Evolutionary conservation across 129 eudicot genomes (phyloP).

Genomic region (Escallonia herrerae): DNA sequence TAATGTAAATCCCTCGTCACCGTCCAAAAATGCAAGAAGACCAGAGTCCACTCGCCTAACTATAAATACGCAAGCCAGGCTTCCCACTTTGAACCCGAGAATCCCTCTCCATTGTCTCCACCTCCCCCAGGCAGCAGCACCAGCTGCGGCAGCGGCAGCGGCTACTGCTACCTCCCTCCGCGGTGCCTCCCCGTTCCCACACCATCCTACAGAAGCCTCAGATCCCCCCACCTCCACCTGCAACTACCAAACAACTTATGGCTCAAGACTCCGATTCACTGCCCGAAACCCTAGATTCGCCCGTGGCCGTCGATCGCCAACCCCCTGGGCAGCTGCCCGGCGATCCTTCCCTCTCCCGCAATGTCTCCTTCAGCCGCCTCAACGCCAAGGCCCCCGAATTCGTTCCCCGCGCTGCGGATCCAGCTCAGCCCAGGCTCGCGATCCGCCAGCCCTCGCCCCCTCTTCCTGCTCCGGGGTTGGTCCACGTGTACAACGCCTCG

Average conservation of each 20-base stretch:
- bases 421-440: constrained; percentile 12
- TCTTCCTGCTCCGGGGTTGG: constrained; percentile 33
- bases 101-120: constrained; percentile 26
- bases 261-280: constrained; percentile 10
- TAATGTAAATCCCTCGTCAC: too few relatives aligned
- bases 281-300: constrained; percentile 5
- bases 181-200: neutral
- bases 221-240: constrained; percentile 14
- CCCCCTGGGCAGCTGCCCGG: neutral
- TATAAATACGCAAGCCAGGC: constrained; percentile 5
- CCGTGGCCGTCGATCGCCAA: neutral
- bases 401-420: constrained; percentile 41
- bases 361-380: constrained; percentile 45
- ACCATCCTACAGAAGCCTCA: neutral
- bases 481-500: constrained; percentile 32
- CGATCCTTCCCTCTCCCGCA: constrained; percentile 28
- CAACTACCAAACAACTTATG: neutral
- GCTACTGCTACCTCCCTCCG: neutral
- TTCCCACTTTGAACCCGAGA: constrained; percentile 11
- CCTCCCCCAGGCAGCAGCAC: neutral
- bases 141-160: neutral
- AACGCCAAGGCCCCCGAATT: constrained; percentile 88
- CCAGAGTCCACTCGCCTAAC: neutral
- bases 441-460: constrained; percentile 15
- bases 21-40: too few relatives aligned